A percentile compares a stretch with the other conserved stretches of the same genome.
Evolutionary conservation across 2,329 filamentous ascomycete genomes (phyloP).

Genomic region (Aspergillus felis): DNA sequence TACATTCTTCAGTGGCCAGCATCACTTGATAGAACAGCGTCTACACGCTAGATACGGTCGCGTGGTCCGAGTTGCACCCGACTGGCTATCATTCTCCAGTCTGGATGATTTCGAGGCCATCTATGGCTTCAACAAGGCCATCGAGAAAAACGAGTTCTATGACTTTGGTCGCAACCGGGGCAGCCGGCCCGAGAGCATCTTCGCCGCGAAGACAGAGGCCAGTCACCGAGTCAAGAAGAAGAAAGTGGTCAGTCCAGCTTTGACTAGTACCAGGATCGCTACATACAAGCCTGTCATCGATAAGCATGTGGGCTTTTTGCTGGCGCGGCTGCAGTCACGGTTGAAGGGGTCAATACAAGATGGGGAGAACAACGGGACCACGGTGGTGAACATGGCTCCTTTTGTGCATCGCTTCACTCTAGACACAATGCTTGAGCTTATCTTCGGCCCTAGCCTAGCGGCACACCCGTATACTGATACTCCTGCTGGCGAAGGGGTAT

Average conservation of each 20-base stretch:
- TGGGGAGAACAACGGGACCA: not conserved
- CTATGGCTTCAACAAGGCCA: constrained; percentile 16
- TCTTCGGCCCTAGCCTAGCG: constrained; percentile 11
- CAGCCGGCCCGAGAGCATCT: constrained; percentile 10
- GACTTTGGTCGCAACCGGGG: constrained; percentile 7
- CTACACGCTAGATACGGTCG: constrained; percentile 14
- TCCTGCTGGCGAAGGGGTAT: constrained; percentile 2
- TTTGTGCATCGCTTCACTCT: constrained; percentile 11
- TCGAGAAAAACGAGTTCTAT: constrained; percentile 18
- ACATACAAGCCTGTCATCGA: constrained; percentile 9
- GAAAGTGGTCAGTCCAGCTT: constrained; percentile 12
- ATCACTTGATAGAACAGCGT: constrained; percentile 11
- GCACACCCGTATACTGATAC: constrained; percentile 12
- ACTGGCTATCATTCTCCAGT: constrained; percentile 16
- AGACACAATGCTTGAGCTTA: constrained; percentile 13
- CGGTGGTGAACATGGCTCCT: constrained; percentile 10
- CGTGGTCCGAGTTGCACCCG: constrained; percentile 15
- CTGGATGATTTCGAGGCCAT: constrained; percentile 15
- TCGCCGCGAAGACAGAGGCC: constrained; percentile 9
- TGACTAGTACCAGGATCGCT: constrained; percentile 7
- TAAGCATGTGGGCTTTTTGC: constrained; percentile 11
- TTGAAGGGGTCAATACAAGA: not conserved
- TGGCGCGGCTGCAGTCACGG: constrained; percentile 3
- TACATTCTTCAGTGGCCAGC: constrained; percentile 11
- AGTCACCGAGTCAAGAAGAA: constrained; percentile 12